Percentiles rank a stretch among this genome's conserved stretches.
phyloP scores from a whole-genome alignment of 495 filamentous ascomycete genomes.

The Penicillium nucicola region DNA sequence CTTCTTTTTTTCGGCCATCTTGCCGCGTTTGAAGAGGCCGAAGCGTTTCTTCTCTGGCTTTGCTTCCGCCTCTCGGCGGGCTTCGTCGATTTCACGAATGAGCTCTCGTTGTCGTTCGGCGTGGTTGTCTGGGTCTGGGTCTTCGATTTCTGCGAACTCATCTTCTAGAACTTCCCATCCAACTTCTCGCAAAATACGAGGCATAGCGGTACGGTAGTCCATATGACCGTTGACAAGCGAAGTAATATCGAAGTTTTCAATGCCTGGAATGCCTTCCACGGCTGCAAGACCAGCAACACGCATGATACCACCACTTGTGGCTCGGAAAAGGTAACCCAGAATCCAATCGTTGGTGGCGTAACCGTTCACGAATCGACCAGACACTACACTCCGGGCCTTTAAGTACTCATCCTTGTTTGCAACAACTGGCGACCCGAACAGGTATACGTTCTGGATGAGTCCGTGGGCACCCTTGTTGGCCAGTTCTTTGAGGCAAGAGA shows the following conservation, averaged over 20 bases:
- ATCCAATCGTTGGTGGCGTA: conserved; percentile 98
- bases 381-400: conserved; percentile 73
- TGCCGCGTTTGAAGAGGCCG: conserved; percentile 74
- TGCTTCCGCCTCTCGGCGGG: conserved; percentile 77
- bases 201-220: conserved; percentile 93
- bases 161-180: conserved; percentile 90
- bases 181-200: conserved; percentile 74
- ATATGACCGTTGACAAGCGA: conserved; percentile 89
- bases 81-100: conserved; percentile 95
- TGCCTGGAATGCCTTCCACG: conserved; percentile 68
- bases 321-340: conserved; percentile 91
- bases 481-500: conserved; percentile 85
- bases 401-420: conserved; percentile 90
- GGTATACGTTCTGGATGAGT: conserved; percentile 89
- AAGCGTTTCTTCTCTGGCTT: conserved; percentile 70
- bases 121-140: conserved; percentile 94
- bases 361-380: conserved; percentile 90
- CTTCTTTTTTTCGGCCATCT: conserved; percentile 73
- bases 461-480: conserved; percentile 84
- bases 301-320: conserved; percentile 89
- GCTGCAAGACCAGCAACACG: conserved; percentile 85
- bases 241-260: conserved; percentile 91
- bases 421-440: conserved; percentile 91
- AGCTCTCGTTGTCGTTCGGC: conserved; percentile 83
- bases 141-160: conserved; percentile 96